Evolutionary conservation across 768 basidiomycete genomes (phyloP).

Genomic region (Leccinum aurantiacum): DNA sequence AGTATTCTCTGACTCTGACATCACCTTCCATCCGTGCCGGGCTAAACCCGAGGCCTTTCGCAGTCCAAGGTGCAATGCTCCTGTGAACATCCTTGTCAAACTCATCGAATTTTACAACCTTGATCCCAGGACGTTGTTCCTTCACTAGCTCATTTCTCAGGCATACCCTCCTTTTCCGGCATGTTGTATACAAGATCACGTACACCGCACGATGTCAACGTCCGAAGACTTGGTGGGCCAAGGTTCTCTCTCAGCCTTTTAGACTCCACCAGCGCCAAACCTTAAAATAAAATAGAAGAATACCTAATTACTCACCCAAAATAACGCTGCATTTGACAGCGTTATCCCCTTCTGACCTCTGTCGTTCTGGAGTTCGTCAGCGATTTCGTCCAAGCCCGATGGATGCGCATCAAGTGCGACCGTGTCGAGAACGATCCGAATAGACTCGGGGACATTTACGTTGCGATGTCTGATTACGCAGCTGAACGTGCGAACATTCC

Average conservation of each 20-base stretch:
- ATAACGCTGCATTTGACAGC: conserved; percentile 23
- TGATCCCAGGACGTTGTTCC: conserved; percentile 8
- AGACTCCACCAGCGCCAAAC: conserved; percentile 16
- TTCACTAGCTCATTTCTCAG: conserved; percentile 23
- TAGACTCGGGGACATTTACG: conserved; percentile 8
- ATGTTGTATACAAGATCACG: conserved; percentile 27
- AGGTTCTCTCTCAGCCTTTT: conserved; percentile 28
- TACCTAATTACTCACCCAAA: conserved; percentile 6
- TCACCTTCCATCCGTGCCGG: conserved; percentile 15
- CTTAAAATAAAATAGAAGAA: conserved; percentile 5
- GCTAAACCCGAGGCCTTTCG: conserved; percentile 25
- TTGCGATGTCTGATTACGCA: conserved; percentile 7
- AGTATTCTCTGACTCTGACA: conserved; percentile 20
- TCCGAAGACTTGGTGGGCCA: conserved; percentile 6
- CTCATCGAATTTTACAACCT: conserved; percentile 9
- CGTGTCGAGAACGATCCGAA: conserved; percentile 15
- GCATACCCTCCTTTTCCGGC: conserved; percentile 17
- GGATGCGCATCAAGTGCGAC: conserved; percentile 9
- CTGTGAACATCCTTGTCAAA: conserved; percentile 12
- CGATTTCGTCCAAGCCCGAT: conserved; percentile 5
- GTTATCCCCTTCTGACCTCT: conserved; percentile 18
- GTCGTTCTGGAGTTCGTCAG: conserved; percentile 17
- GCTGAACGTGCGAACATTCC: conserved; percentile 15
- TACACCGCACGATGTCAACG: conserved; percentile 18
- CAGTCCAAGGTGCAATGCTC: conserved; percentile 13